Evolutionary conservation across 108 stramenopile genomes (phyloP).

Genomic region (Parietichytrium sp.): DNA sequence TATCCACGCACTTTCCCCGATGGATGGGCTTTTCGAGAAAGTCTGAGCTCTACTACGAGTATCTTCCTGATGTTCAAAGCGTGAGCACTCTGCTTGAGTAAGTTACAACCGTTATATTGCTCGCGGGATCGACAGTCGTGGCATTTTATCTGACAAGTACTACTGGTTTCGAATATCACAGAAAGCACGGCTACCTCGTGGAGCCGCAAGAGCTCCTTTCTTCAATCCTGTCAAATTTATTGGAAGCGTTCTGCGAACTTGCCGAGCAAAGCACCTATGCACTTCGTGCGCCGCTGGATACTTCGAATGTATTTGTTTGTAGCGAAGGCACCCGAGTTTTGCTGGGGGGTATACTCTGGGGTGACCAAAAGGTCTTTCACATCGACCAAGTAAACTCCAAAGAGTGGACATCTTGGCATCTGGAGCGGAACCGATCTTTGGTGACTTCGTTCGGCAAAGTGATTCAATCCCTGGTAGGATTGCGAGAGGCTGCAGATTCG

Average conservation of each 20-base stretch:
- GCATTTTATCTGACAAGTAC: too few relatives aligned
- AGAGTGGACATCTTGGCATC: too few relatives aligned
- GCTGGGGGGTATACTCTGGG: background rate
- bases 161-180: too few relatives aligned
- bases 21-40: slow-evolving; percentile 22
- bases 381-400: too few relatives aligned
- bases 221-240: background rate
- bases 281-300: background rate
- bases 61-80: background rate
- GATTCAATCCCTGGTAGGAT: background rate
- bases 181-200: background rate
- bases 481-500: background rate
- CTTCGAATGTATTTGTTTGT: background rate
- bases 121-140: too few relatives aligned
- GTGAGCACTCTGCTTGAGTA: background rate
- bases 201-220: background rate
- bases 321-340: background rate
- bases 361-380: background rate
- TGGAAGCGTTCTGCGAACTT: background rate
- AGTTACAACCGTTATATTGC: too few relatives aligned
- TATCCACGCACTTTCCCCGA: background rate
- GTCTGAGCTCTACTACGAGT: slow-evolving; percentile 9
- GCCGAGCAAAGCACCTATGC: slow-evolving; percentile 13
- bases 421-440: background rate
- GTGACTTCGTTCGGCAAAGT: background rate